Evolutionary conservation across 140 eudicot genomes (phyloP), one percentile per base, ranked within the genome.

Genomic region (Anethum foeniculum): DNA sequence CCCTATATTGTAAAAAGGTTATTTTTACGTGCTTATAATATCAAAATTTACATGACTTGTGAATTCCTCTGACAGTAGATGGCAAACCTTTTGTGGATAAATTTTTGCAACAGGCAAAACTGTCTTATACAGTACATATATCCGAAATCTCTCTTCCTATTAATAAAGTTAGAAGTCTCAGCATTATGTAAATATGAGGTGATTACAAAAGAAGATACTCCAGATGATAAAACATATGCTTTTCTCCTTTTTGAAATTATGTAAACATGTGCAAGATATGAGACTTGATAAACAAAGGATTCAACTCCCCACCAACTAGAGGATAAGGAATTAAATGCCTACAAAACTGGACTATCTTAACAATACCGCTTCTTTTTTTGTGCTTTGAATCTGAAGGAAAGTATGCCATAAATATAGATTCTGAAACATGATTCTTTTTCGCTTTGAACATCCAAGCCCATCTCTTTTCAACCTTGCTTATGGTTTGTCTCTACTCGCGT

Each of bases 401-500:
- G 14, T 67, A n/a, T 23, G 27, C 14, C 12, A 60, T 9, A n/a
- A 54, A 6, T 54, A 60, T 60, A 9, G 12, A n/a, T 60, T 7
- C 9, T n/a, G 32, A 19, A 58, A n/a, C 32, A 60, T 46, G 21
- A 65, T 32, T 23, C 38, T 80, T 47, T 69, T 36, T 21, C 21
- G 15, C 43, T 27, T 58, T 32, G 12, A 51, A 49, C 60, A 49
- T 81, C 68, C 46, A 27, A 8, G 71, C 25, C 44, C 79, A 73
- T 81, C 13, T 54, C 39, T 39, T 46, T 39, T 69, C 71, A 27
- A 21, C 32, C 0, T n/a, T 14, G 39, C 44, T 43, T 60, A 64
- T 30, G 54, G 39, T 19, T 79, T 46, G 25, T 82, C 46, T 80
- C 30, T 75, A 48, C 43, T 77, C 72, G 46, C 49, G 51, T 51